Base-by-base conservation (phyloP, 768 basidiomycete genomes). In the Pulveroboletus sp. region DNA sequence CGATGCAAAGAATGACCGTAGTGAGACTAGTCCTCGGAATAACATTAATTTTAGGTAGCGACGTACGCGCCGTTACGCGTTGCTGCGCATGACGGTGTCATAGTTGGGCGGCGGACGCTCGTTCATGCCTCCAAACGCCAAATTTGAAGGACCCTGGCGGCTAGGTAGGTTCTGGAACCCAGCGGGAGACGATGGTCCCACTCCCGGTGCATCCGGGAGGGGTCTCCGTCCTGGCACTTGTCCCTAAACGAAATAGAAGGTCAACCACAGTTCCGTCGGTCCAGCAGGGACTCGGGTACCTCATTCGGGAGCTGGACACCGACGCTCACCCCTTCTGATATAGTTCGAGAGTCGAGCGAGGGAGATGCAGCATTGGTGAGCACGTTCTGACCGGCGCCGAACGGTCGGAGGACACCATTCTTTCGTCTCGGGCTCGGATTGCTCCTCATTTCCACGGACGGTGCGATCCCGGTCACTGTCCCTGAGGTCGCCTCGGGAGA, bases 51-150 rank as follows among this genome's bases (percentile, higher is more conserved):
- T 4, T 32, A 32, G 31, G 16, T 12, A 32, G 31, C 16, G n/a
- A 32, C 11, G 27, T 11, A 29, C 11, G 27, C 27, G 27, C 27
- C 2, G 17, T 35, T 17, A 35, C 17, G n/a, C 10, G 7, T 13
- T 17, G 14, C 27, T 19, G 20, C 40, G 48, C 45, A 50, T 31
- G 27, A 48, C 63, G n/a, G 54, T 57, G 22, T 49, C 43, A 30
- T 65, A 65, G 37, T 43, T 27, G 0, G 64, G 63, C 22, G 58
- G 63, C 23, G 58, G 63, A 0, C 32, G 43, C 8, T 49, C 32
- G 32, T 44, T 27, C 24, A 16, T 10, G 44, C 20, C 19, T 27
- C 38, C 42, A 16, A 20, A 9, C 17, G 2, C 16, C 9, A n/a
- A 32, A 4, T 29, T 16, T n/a, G n/a, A n/a, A n/a, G n/a, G n/a